Conservation (phyloP, 768 basidiomycete species). For the Scleroderma citrinum region DNA sequence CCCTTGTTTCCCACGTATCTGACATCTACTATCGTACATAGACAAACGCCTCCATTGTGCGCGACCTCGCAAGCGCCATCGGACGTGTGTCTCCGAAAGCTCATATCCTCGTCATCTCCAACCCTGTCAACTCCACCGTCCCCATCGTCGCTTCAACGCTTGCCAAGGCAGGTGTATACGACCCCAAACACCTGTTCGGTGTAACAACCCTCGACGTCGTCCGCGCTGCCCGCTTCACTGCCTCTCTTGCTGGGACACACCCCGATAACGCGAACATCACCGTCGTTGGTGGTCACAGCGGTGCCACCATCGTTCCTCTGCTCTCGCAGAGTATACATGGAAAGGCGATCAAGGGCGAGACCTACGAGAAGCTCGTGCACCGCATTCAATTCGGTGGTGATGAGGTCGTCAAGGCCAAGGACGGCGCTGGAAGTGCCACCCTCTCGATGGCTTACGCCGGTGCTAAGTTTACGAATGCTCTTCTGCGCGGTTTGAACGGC, state of each 20-base stretch:
- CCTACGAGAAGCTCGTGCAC: constrained; percentile 73
- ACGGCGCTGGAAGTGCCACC: constrained; percentile 71
- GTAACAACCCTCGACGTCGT: constrained; percentile 98
- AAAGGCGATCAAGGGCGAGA: constrained; percentile 68
- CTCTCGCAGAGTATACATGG: constrained; percentile 77
- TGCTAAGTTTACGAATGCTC: constrained; percentile 58
- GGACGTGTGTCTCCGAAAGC: constrained; percentile 85
- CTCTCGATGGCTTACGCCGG: constrained; percentile 77
- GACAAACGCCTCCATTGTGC: constrained; percentile 98
- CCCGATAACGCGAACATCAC: constrained; percentile 69
- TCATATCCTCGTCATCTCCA: constrained; percentile 95
- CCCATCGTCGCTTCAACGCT: constrained; percentile 93
- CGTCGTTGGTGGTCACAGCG: constrained; percentile 94
- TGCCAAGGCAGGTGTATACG: constrained; percentile 87
- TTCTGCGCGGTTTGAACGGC: constrained; percentile 59
- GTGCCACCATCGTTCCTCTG: constrained; percentile 95
- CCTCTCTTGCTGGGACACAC: constrained; percentile 56
- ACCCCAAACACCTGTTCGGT: constrained; percentile 88
- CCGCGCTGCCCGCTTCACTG: constrained; percentile 88
- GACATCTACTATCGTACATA: constrained; percentile 20
- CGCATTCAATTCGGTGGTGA: constrained; percentile 98
- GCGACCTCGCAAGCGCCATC: constrained; percentile 87
- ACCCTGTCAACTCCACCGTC: constrained; percentile 98
- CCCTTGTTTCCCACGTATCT: background rate
- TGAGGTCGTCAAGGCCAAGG: constrained; percentile 98